Evolutionary conservation across 768 basidiomycete genomes (phyloP), one percentile per base, ranked within the genome.

Genomic region (Cyathus striatus): DNA sequence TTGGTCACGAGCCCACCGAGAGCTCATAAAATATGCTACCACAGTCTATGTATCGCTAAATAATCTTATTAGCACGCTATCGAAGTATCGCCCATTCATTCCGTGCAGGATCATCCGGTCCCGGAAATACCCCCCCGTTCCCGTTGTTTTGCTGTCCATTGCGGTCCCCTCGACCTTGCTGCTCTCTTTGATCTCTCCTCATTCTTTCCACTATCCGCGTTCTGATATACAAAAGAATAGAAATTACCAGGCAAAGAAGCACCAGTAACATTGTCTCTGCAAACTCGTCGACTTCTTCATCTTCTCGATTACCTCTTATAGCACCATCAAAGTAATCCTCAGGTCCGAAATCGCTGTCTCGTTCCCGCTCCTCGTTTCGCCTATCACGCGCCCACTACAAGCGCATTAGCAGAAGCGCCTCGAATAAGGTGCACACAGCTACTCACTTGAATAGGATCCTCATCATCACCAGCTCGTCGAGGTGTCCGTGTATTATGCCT

Each of bases 311-410:
- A 3, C 76, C 77, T 18, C 83, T 75, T 49, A 79, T 45, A 4
- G 78, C 75, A 2, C 70, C 84, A 22, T 90, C 87, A 51, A 83
- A 85, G 60, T 90, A 89, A 54, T 90, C 90, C 37, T 93, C 90
- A 0, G 87, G 82, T 6, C 82, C 83, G 49, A 81, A 81, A 45
- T 90, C 89, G 39, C 72, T 70, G 22, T 89, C 85, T 20, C 79
- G 76, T 22, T 86, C 86, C 43, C 75, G 75, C 47, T 87, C 88
- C 2, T 79, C 80, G 40, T 78, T 78, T 49, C 83, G 71, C 35
- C 83, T 76, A 7, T 87, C 83, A 44, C 82, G 71, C 21, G 88
- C 88, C 86, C 87, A 92, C 82, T 89, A 40, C 23, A 23, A 38
- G 38, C 32, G 16, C 30, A 13, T 27, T 17, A 41, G 41, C 42